Conservation (phyloP, 208 protist species). For the Acanthamoeba sp. region DNA sequence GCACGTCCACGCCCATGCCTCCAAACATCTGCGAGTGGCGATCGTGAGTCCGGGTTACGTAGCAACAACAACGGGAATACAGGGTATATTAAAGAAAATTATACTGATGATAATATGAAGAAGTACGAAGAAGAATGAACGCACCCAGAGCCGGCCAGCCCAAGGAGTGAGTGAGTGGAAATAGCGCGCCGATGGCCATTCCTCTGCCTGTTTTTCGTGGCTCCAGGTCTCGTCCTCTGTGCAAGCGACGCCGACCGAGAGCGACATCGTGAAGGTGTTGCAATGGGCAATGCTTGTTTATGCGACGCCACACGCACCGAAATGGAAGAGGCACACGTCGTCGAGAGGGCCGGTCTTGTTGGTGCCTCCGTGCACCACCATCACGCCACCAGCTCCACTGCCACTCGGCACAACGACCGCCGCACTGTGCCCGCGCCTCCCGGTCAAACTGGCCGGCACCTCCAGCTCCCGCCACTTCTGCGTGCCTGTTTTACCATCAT, state of each 20-base stretch:
- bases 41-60: no score
- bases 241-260: background rate
- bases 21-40: background rate
- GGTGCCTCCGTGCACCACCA: slow-evolving; percentile 23
- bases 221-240: background rate
- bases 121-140: background rate
- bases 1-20: background rate
- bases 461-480: background rate
- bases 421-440: background rate
- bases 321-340: background rate
- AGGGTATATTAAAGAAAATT: no score
- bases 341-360: background rate
- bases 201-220: background rate
- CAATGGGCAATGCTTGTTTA: background rate
- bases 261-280: background rate
- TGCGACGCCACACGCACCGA: background rate
- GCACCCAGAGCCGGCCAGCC: background rate
- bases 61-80: no score
- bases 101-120: no score
- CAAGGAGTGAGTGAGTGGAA: slow-evolving; percentile 17
- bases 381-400: background rate
- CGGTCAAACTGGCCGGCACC: background rate
- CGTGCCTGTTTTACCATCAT: no score
- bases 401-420: background rate
- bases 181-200: slow-evolving; percentile 15